These are phyloP conservation scores for Trifolium dubium DNA, from an alignment of 306 rosid species.

Conservation along the genomic window DNA sequence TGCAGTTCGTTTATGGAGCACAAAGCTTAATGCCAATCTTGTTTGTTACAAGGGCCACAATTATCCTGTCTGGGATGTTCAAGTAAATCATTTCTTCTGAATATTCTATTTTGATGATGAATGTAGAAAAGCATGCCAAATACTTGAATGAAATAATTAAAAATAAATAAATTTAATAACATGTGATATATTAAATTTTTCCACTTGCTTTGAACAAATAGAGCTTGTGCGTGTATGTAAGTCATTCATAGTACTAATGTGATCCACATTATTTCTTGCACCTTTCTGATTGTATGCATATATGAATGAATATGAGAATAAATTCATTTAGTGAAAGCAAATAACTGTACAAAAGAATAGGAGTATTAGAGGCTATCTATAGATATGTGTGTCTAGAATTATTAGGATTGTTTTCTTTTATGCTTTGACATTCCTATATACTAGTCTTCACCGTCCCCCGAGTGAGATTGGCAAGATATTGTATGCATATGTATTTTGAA, in stretches of 20 bases:
- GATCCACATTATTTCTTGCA: background rate
- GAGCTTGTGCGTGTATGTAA: background rate
- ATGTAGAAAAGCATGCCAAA: slow-evolving; percentile 1
- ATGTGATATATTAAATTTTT: background rate
- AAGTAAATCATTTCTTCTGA: slow-evolving; percentile 55
- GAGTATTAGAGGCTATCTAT: background rate
- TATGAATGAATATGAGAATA: background rate
- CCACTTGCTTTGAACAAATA: slow-evolving; percentile 15
- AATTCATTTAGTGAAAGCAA: background rate
- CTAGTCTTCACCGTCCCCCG: too few relatives aligned
- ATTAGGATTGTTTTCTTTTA: too few relatives aligned
- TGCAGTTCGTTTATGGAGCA: slow-evolving; percentile 97
- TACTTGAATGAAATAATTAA: background rate
- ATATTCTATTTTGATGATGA: slow-evolving; percentile 35
- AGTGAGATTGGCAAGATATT: background rate
- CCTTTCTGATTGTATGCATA: background rate
- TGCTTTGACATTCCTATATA: too few relatives aligned
- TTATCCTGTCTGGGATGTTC: slow-evolving; percentile 99
- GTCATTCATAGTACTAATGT: background rate
- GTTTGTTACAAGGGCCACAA: slow-evolving; percentile 99
- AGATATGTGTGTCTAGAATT: too few relatives aligned
- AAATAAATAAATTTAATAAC: background rate
- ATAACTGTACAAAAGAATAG: background rate
- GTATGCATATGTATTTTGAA: slow-evolving; percentile 21
- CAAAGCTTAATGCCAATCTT: slow-evolving; percentile 81